Evolutionary conservation across 352 stramenopile species (phyloP), one percentile per base, ranked within the genome.

Genomic region (Pythium aquatile): DNA sequence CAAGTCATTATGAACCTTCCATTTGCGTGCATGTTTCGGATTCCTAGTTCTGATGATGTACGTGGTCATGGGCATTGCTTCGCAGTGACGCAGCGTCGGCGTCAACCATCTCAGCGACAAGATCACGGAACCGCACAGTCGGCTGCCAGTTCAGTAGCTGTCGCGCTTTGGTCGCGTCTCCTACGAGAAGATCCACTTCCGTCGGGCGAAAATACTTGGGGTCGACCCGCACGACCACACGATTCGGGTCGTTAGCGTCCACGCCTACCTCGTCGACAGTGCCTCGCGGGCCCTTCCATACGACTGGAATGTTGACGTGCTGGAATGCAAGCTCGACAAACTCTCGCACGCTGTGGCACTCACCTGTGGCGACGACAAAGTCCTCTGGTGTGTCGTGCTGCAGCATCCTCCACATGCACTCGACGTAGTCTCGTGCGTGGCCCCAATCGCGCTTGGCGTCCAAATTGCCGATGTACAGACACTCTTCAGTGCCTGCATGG

Each of bases 391-490:
- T 65, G 1, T 79, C 68, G 30, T 86, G 73, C 82, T 99, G 97
- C 32, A 99, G 80, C 95, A 99, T 99, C 62, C 87, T 89, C 97
- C 97, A 99, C 97, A 99, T 99, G 62, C 97, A 98, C 69, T 98
- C 88, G 42, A 99, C 94, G 70, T 99, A 99, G 79, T 99, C 97
- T 55, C 90, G 85, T 17, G 97, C 97, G 78, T 99, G 97, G 66
- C 97, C 97, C 97, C 97, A 99, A 86, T 99, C 97, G 66, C 97
- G 95, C 75, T 98, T 94, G 4, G 97, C 88, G 70, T 99, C 96
- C 51, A 99, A 78, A 68, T 99, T 99, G 51, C 97, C 88, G 32
- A 99, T 86, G 75, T 98, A 99, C 11, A 99, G 77, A 67, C 84
- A 98, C 58, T 98, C 92, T 30, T 99, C 88, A 28, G 97, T 55